phyloP scores from a whole-genome alignment of 345 rosid species.

The Conringia planisiliqua region DNA sequence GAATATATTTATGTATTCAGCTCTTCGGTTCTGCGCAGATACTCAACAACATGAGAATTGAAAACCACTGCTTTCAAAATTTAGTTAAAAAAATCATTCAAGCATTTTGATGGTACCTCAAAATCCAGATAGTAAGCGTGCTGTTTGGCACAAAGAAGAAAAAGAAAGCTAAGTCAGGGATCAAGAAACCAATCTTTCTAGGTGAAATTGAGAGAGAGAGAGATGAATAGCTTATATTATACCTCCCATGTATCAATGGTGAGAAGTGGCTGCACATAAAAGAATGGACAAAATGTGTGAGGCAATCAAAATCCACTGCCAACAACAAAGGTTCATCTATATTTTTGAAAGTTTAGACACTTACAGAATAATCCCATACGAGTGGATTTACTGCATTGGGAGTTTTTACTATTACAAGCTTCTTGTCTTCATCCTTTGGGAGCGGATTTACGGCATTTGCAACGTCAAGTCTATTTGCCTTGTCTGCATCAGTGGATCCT shows the following conservation, averaged over 20 bases:
- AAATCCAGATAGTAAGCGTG: slow-evolving; percentile 94
- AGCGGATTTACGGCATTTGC: slow-evolving; percentile 66
- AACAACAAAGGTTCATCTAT: not conserved
- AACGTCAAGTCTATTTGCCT: slow-evolving; percentile 65
- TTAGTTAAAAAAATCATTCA: not conserved
- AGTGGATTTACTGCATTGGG: slow-evolving; percentile 95
- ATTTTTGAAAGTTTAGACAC: slow-evolving; percentile 21
- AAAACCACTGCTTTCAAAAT: not conserved
- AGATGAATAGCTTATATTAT: slow-evolving; percentile 6
- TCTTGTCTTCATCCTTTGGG: slow-evolving; percentile 70
- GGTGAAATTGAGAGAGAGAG: not conserved
- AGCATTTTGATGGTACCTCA: slow-evolving; percentile 47
- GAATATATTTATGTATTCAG: slow-evolving; percentile 59
- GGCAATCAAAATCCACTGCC: not conserved
- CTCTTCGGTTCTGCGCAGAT: slow-evolving; percentile 56
- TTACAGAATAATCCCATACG: slow-evolving; percentile 83
- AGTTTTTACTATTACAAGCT: slow-evolving; percentile 77
- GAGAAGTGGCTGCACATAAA: slow-evolving; percentile 78
- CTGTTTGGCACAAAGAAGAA: slow-evolving; percentile 38
- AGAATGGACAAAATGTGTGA: slow-evolving; percentile 11
- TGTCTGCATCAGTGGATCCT: slow-evolving; percentile 44
- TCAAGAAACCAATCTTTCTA: slow-evolving; percentile 4
- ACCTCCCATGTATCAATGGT: slow-evolving; percentile 99
- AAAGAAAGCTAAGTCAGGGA: slow-evolving; percentile 1
- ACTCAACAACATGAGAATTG: not conserved